phyloP scores from a whole-genome alignment of 1,139 yeast species.

The Oligophagozyma castellii region DNA sequence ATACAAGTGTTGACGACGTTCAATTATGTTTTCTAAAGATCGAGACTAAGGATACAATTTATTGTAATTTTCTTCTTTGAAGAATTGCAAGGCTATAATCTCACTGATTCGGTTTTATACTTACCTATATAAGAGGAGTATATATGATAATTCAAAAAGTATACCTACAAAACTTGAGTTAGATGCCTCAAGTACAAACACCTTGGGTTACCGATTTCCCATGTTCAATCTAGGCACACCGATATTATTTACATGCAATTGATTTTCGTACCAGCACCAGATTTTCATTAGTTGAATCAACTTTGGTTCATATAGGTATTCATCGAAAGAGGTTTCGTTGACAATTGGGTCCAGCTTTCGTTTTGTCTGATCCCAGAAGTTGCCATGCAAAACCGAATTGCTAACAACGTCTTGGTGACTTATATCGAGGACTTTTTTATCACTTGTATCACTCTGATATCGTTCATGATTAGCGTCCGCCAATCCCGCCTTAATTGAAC shows the following conservation, averaged over 20 bases:
- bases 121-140: conserved; percentile 1
- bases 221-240: conserved; percentile 26
- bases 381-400: not conserved
- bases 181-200: too few species aligned
- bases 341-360: not conserved
- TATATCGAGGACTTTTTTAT: conserved; percentile 1
- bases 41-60: conserved; percentile 52
- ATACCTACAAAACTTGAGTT: conserved; percentile 4
- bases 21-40: conserved; percentile 49
- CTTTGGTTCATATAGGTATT: conserved; percentile 26
- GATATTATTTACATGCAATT: conserved; percentile 30
- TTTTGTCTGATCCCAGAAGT: conserved; percentile 2
- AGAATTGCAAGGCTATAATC: conserved; percentile 1
- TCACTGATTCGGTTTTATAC: conserved; percentile 2
- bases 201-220: too few species aligned
- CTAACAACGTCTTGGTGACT: not conserved
- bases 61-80: conserved; percentile 28
- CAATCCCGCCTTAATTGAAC: not conserved
- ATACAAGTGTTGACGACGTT: conserved; percentile 28
- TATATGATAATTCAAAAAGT: not conserved
- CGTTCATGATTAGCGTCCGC: not conserved
- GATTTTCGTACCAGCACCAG: conserved; percentile 50
- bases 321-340: not conserved
- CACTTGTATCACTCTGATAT: conserved; percentile 1
- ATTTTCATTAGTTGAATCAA: conserved; percentile 43